Evolutionary conservation across 2,329 filamentous ascomycete species (phyloP).

Genomic region (Hysterium pulicare): DNA sequence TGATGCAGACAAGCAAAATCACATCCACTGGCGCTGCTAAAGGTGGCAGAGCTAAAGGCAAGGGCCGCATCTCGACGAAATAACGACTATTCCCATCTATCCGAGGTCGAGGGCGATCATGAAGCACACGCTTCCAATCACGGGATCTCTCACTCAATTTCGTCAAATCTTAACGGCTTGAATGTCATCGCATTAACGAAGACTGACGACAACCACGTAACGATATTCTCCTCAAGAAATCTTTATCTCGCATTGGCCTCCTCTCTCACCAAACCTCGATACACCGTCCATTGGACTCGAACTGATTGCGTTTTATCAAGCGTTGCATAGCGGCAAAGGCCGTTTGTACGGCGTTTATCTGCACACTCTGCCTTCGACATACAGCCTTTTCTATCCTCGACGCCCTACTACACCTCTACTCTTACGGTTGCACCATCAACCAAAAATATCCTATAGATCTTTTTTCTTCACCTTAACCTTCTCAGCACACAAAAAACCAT

Average conservation of each 20-base stretch:
- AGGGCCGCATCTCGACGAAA: slow-evolving; percentile 31
- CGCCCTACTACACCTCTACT: too few relatives aligned
- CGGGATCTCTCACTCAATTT: too few relatives aligned
- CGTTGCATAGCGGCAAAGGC: slow-evolving; percentile 2
- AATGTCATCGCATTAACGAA: too few relatives aligned
- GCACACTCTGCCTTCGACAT: too few relatives aligned
- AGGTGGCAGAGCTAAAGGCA: slow-evolving; percentile 46
- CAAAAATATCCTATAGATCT: too few relatives aligned
- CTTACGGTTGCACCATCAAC: too few relatives aligned
- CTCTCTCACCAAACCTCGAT: neutral
- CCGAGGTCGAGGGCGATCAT: neutral
- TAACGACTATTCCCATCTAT: slow-evolving; percentile 22
- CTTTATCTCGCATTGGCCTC: neutral
- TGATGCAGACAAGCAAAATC: slow-evolving; percentile 74
- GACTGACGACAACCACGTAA: neutral
- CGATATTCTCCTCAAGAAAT: neutral
- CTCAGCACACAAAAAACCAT: too few relatives aligned
- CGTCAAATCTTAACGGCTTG: too few relatives aligned
- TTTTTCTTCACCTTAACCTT: too few relatives aligned
- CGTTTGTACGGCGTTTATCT: slow-evolving; percentile 1
- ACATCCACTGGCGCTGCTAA: slow-evolving; percentile 52
- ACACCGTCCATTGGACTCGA: neutral
- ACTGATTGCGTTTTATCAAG: slow-evolving; percentile 2
- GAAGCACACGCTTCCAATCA: neutral
- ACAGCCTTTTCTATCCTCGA: too few relatives aligned